Conservation (phyloP, 2,329 filamentous ascomycete genomes). For the Microsporum audouinii region DNA sequence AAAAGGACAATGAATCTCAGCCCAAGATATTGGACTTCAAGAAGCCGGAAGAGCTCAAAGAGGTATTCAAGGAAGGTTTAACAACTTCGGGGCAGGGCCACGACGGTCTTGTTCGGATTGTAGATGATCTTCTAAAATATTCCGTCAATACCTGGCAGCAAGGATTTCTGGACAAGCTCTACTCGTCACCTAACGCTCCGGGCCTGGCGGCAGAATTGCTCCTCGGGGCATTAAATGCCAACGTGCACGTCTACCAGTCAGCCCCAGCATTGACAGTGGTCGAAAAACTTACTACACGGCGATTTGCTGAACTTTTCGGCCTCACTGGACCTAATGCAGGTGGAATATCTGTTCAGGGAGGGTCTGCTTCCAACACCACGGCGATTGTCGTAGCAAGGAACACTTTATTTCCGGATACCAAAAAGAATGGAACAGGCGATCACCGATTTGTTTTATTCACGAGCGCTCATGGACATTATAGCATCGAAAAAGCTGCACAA, state of each 20-base stretch:
- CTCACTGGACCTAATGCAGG: slow-evolving; percentile 56
- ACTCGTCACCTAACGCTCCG: slow-evolving; percentile 77
- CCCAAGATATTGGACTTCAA: slow-evolving; percentile 54
- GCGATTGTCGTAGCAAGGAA: slow-evolving; percentile 83
- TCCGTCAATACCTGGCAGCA: slow-evolving; percentile 99
- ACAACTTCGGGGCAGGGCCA: slow-evolving; percentile 51
- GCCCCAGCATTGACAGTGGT: slow-evolving; percentile 79
- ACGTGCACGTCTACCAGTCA: slow-evolving; percentile 86
- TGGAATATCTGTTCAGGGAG: slow-evolving; percentile 67
- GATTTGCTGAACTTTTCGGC: slow-evolving; percentile 66
- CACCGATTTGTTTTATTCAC: slow-evolving; percentile 73
- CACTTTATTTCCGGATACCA: slow-evolving; percentile 67
- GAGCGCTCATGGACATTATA: slow-evolving; percentile 83
- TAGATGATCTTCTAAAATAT: slow-evolving; percentile 63
- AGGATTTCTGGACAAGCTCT: slow-evolving; percentile 91
- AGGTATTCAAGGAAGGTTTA: slow-evolving; percentile 42
- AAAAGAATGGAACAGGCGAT: slow-evolving; percentile 55
- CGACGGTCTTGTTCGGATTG: slow-evolving; percentile 59
- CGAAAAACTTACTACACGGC: slow-evolving; percentile 68
- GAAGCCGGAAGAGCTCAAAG: slow-evolving; percentile 48
- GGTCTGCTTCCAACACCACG: slow-evolving; percentile 71
- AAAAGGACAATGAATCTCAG: slow-evolving; percentile 47
- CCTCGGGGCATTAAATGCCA: slow-evolving; percentile 79
- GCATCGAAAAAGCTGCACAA: slow-evolving; percentile 86
- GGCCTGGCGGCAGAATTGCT: slow-evolving; percentile 77